Base-by-base conservation (phyloP, 208 protist genomes). In the Acanthamoeba triangularis region DNA sequence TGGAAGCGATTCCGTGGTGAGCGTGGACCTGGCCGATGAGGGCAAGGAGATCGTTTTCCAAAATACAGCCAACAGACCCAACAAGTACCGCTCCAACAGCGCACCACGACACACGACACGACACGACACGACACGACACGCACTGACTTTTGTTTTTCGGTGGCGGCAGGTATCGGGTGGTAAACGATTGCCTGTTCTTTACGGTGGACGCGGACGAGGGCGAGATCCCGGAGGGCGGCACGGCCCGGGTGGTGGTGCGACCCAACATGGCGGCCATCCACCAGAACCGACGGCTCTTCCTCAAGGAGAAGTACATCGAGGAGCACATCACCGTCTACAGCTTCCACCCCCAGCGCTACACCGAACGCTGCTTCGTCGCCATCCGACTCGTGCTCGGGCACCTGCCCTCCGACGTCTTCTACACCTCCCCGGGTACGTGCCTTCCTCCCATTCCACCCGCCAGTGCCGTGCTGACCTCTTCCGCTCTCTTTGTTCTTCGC, bases 271-370 rank as follows among this genome's bases (percentile, higher is more conserved):
- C 54, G 41, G 63, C 54, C 52, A 93, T 93, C 44, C 49, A 80
- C 37, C 33, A 93, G 37, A 93, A 93, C 41, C 88, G 65, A 20
- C 54, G 49, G 1, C 88, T 93, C 8, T 90, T 90, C 82, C 65
- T 61, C 23, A 52, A 95, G 65, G 96, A 96, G 52, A 97, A 97
- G 41, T 97, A 96, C 67, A 61, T 97, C 8, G 96, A 97, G 76
- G 96, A 97, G 28, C 95, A 97, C 69, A 72, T 97, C 33, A 95
- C 93, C 14, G 23, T 97, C 25, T 97, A 97, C 63, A 96, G 95
- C 59, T 69, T 47, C 35, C 23, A 93, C 59, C 63, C n/a, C 10
- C 56, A 90, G 61, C 52, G 56, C 67, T 74, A 63, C 20, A 88
- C 54, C 11, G 96, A 97, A 18, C 95, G 94, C 37, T 94, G 87